phyloP scores from a whole-genome alignment of 441 rosid species.

The Corymbia citriodora region DNA sequence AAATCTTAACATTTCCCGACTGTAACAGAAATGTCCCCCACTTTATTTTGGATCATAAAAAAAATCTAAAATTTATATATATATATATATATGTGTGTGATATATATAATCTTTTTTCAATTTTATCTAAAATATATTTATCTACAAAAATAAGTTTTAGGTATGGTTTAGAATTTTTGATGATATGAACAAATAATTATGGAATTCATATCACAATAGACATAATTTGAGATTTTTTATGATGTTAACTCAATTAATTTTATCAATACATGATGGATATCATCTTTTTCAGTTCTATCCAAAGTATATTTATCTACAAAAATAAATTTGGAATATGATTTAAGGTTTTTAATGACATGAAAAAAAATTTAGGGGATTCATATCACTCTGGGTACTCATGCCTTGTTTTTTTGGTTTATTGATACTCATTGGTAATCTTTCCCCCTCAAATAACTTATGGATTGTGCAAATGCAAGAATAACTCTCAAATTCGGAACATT shows the following conservation, averaged over 20 bases:
- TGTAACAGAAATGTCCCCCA: too few relatives aligned
- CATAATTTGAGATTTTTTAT: too few relatives aligned
- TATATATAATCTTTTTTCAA: not conserved
- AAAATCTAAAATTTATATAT: too few relatives aligned
- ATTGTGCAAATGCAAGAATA: not conserved
- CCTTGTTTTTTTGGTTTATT: not conserved
- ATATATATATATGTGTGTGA: too few relatives aligned
- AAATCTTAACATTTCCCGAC: too few relatives aligned
- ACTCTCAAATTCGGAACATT: rapidly evolving
- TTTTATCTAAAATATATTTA: not conserved
- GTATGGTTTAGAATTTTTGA: too few relatives aligned
- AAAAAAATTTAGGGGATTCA: rapidly evolving
- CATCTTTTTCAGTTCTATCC: not conserved
- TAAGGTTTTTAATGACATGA: too few relatives aligned
- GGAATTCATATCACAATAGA: too few relatives aligned
- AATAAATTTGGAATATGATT: too few relatives aligned
- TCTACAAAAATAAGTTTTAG: too few relatives aligned
- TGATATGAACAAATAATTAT: rapidly evolving
- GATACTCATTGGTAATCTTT: not conserved
- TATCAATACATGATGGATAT: not conserved
- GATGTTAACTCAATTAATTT: not conserved
- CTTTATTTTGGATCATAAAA: too few relatives aligned
- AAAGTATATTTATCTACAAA: too few relatives aligned
- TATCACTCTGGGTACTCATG: not conserved
- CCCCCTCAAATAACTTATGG: rapidly evolving